Evolutionary conservation across 2,329 filamentous ascomycete species (phyloP).

Genomic region (Annulohypoxylon truncatum): DNA sequence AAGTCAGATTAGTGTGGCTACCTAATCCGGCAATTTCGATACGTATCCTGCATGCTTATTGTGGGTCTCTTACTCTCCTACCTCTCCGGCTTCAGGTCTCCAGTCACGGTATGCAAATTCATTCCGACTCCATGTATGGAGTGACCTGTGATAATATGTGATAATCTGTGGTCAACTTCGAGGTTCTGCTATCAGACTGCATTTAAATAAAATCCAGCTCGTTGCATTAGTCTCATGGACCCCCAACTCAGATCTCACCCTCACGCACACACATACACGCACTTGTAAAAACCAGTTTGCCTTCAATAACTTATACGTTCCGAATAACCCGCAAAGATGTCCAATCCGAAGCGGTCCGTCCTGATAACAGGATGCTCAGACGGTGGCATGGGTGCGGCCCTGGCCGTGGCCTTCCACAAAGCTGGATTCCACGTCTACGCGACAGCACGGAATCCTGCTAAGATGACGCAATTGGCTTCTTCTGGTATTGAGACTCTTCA

Average conservation of each 20-base stretch:
- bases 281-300: not conserved
- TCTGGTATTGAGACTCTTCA: constrained; percentile 45
- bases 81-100: not conserved
- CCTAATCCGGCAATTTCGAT: constrained; percentile 8
- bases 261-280: too few species aligned
- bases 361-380: constrained; percentile 49
- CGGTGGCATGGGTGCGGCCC: constrained; percentile 55
- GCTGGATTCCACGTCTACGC: constrained; percentile 56
- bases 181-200: not conserved
- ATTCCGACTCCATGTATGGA: not conserved
- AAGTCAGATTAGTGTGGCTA: not conserved
- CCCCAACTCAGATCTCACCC: not conserved
- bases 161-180: too few species aligned
- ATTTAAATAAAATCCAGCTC: constrained; percentile 13
- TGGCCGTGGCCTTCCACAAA: constrained; percentile 53
- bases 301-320: not conserved
- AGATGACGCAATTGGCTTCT: constrained; percentile 44
- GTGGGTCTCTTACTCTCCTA: not conserved
- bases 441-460: constrained; percentile 53
- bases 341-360: constrained; percentile 20
- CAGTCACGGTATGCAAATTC: not conserved
- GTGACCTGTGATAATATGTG: not conserved
- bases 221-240: not conserved
- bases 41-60: constrained; percentile 17
- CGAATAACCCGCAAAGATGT: not conserved